Base-by-base conservation (phyloP, 495 filamentous ascomycete genomes). In the Penicillium salamii region DNA sequence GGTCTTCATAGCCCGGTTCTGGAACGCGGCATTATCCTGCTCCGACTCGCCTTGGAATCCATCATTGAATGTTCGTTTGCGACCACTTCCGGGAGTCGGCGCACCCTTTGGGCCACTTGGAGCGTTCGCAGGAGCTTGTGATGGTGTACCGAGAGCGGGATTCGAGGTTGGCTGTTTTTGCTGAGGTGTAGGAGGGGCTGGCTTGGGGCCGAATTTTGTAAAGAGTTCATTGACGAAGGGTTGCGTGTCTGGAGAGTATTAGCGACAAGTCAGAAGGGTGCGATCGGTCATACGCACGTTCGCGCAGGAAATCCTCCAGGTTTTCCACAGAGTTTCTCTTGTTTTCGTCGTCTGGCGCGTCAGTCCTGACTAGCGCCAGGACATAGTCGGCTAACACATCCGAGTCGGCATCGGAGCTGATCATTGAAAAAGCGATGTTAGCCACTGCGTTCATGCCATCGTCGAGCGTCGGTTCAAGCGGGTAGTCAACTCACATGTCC, bases 331-430 rank as follows among this genome's bases (percentile, higher is more conserved):
- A 92, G 15, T 85, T 80, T 59, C 80, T 76, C 59, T 84, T 82
- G 29, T 95, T 85, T 42, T 84, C 77, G 4, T 86, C 79, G n/a
- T 81, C 79, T 17, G 83, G 78, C 51, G 87, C 88, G 57, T 96
- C 90, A 44, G 89, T 84, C 46, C 82, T 82, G 26, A 96, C 75
- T 8, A 98, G 81, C n/a, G 92, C 92, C 24, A 97, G 74, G 0
- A 98, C 89, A 61, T 97, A 98, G 62, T 98, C 93, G 24, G 91
- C 91, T 13, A 98, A 85, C 3, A 98, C 90, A 59, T 96, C 91
- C 23, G 90, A 85, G 66, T 98, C 93, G 39, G 91, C 93, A 66
- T 97, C 93, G 12, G 91, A 95, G 47, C 90, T 96, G 57, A 28
- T 54, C 20, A 41, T 15, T 17, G 19, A 49, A 14, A 3, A 7